Evolutionary conservation across 1,284 basidiomycete genomes (phyloP).

Genomic region (Phaffia rhodozyma): DNA sequence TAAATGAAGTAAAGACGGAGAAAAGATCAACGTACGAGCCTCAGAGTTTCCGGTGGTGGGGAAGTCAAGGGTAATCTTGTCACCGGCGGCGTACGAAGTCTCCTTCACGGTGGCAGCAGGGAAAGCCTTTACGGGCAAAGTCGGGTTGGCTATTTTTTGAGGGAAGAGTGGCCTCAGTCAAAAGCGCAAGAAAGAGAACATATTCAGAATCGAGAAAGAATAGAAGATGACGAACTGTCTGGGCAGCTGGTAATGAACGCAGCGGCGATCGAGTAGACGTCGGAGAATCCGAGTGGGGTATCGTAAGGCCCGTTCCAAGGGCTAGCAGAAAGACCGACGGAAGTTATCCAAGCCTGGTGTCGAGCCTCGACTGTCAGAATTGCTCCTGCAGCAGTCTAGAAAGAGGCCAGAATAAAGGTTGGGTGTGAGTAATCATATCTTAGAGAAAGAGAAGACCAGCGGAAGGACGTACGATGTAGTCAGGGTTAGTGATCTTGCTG

Average conservation of each 20-base stretch:
- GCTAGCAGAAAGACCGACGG: conserved; percentile 39
- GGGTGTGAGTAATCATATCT: conserved; percentile 24
- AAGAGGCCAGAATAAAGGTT: conserved; percentile 34
- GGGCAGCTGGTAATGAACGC: conserved; percentile 33
- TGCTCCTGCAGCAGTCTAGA: conserved; percentile 50
- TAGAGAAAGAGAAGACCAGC: not conserved
- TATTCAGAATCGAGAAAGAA: no score
- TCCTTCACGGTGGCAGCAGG: conserved; percentile 35
- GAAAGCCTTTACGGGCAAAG: conserved; percentile 38
- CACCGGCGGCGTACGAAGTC: conserved; percentile 23
- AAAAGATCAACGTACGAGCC: not conserved
- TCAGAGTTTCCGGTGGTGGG: conserved; percentile 5
- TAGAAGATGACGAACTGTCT: not conserved
- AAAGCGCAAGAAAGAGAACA: no score
- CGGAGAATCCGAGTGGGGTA: conserved; percentile 42
- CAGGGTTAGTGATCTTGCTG: conserved; percentile 14
- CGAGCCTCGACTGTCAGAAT: conserved; percentile 69
- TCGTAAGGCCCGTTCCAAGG: conserved; percentile 46
- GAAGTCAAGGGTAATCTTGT: conserved; percentile 4
- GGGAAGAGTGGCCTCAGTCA: no score
- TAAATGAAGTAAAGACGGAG: not conserved
- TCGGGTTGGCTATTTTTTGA: conserved; percentile 34
- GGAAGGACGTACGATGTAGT: conserved; percentile 2
- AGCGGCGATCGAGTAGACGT: conserved; percentile 35
- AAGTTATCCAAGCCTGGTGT: conserved; percentile 45